Conservation (phyloP, 306 rosid genomes). For the Glycine soja region DNA sequence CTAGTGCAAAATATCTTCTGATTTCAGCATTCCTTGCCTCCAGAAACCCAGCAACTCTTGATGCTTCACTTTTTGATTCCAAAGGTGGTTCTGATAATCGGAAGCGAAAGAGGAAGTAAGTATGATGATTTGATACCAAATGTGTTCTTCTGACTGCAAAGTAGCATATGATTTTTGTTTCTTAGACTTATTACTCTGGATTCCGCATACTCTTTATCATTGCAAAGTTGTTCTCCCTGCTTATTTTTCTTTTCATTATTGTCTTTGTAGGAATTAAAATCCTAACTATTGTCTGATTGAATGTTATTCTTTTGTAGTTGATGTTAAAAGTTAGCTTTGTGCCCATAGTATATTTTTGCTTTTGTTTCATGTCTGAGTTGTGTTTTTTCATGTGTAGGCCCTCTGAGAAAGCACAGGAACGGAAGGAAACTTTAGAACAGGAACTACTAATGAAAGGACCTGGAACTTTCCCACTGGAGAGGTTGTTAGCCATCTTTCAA, state of each 20-base stretch:
- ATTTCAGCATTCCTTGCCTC: conserved; percentile 98
- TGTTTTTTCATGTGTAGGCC: conserved; percentile 59
- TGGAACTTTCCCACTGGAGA: conserved; percentile 93
- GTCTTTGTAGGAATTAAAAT: not conserved
- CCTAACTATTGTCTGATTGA: conserved; percentile 17
- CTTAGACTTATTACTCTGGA: conserved; percentile 10
- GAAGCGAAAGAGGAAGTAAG: conserved; percentile 87
- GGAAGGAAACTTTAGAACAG: conserved; percentile 82
- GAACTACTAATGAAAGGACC: conserved; percentile 91
- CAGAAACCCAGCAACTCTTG: conserved; percentile 95
- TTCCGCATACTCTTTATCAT: conserved; percentile 9
- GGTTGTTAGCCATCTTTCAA: conserved; percentile 93
- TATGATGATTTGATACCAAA: conserved; percentile 27
- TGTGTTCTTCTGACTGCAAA: conserved; percentile 27
- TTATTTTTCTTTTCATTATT: conserved; percentile 15
- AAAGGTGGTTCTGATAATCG: conserved; percentile 79
- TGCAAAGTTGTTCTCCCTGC: not conserved
- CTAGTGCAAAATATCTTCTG: conserved; percentile 91
- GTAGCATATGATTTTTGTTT: conserved; percentile 22
- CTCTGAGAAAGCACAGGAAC: conserved; percentile 66
- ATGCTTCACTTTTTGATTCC: conserved; percentile 92
- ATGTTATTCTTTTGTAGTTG: conserved; percentile 26
- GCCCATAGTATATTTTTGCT: not conserved
- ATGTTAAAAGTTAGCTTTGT: not conserved
- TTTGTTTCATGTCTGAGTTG: conserved; percentile 29